A percentile compares a stretch with the other conserved stretches of the same genome.
Conservation (phyloP, 2,329 filamentous ascomycete species). For the Tympanopsis confertula region DNA sequence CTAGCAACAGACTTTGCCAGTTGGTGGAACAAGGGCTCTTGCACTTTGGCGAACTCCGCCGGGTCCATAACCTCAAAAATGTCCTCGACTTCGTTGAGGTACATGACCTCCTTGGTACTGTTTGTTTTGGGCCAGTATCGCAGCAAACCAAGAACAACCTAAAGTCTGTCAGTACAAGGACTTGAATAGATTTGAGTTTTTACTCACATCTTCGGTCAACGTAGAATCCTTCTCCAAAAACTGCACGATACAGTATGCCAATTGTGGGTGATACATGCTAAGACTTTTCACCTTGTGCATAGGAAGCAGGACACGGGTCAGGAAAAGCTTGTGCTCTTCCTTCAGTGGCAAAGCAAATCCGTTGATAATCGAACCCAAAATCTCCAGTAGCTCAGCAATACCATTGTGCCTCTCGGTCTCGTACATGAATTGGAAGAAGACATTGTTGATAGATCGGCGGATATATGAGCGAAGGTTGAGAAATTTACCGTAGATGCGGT, state of each 20-base stretch:
- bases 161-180: constrained; percentile 4
- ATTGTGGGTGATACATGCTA: constrained; percentile 98
- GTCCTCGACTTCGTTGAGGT: constrained; percentile 95
- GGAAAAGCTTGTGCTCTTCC: constrained; percentile 96
- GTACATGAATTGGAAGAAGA: constrained; percentile 99
- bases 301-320: constrained; percentile 83
- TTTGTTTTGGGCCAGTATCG: constrained; percentile 99
- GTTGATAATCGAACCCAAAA: constrained; percentile 97
- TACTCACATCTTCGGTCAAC: constrained; percentile 80
- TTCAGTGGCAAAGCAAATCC: constrained; percentile 93
- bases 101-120: constrained; percentile 99
- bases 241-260: constrained; percentile 97
- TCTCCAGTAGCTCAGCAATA: constrained; percentile 91
- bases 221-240: constrained; percentile 96
- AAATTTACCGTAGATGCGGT: constrained; percentile 98
- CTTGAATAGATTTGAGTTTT: constrained; percentile 5
- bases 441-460: constrained; percentile 96
- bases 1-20: constrained; percentile 95
- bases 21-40: constrained; percentile 94
- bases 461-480: constrained; percentile 96
- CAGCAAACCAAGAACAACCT: constrained; percentile 87
- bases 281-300: constrained; percentile 97
- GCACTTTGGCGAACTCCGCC: constrained; percentile 94
- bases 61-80: constrained; percentile 99
- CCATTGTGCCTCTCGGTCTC: constrained; percentile 98